Base-by-base conservation (phyloP, 2,329 filamentous ascomycete species). In the Cercospora sp. region DNA sequence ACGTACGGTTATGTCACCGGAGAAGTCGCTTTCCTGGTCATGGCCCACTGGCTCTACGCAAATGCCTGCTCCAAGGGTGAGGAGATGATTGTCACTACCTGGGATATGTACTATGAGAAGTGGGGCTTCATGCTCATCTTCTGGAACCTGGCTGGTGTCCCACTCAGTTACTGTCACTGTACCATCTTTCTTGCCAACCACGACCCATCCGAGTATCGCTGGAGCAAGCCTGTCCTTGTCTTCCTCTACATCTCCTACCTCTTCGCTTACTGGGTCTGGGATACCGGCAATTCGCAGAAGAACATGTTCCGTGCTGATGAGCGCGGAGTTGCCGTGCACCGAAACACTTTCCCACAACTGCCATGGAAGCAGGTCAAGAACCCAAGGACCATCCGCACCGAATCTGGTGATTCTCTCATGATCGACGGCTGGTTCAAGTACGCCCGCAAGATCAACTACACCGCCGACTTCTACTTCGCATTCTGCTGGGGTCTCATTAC, bases 111-210 rank as follows among this genome's bases (percentile, higher is more conserved):
- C 84, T 94, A 93, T 76, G 93, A 97, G 85, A 97, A 97, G 83
- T 94, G 92, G 88, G 93, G 93, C 63, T 97, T 97, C 84, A 97
- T 97, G 93, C 87, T 97, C 73, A 96, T 96, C 80, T 97, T 97
- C 87, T 97, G 93, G 93, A 97, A 97, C 81, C 85, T 97, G 79
- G 93, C 93, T 58, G 93, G 93, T 73, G 93, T 97, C 28, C 93
- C 93, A 13, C 85, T 97, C 63, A 93, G 89, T 65, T 97, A 97
- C 86, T 97, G 93, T 83, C 93, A 97, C 84, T 95, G 91, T 86
- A 94, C 91, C 60, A 88, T 97, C 75, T 97, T 91, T 82, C 86
- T 97, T 61, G 93, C 93, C 73, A 94, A 91, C 80, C 93, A 96
- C 79, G 82, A 91, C 75, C 91, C 94, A 0, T 85, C 88, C 40